A percentile compares a stretch with the other conserved stretches of the same genome.
These are phyloP conservation scores for Boletus tylopilopsis DNA, from an alignment of 768 basidiomycete genomes.

Conservation along the genomic window DNA sequence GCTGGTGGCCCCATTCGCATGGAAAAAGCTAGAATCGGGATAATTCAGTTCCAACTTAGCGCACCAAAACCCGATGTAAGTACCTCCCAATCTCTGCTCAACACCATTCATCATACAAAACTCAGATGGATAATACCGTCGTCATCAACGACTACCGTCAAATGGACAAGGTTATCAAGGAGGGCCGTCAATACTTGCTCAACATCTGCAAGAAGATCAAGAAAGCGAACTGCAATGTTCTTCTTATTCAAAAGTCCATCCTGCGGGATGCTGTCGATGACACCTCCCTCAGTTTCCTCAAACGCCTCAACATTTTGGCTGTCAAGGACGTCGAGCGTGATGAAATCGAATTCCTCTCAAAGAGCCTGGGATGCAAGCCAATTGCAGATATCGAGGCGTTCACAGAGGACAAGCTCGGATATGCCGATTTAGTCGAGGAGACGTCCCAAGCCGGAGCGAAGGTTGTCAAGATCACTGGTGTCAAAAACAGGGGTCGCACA, in stretches of 20 bases:
- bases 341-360: constrained; percentile 95
- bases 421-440: constrained; percentile 95
- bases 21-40: constrained; percentile 97
- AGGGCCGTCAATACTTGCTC: constrained; percentile 95
- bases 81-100: not conserved
- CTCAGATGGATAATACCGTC: constrained; percentile 98
- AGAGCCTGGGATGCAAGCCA: constrained; percentile 93
- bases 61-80: constrained; percentile 96
- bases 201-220: constrained; percentile 99
- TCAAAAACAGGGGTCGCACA: constrained; percentile 92
- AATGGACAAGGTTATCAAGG: constrained; percentile 99
- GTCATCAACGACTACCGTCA: constrained; percentile 99
- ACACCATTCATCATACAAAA: not conserved
- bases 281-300: constrained; percentile 94
- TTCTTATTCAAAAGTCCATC: constrained; percentile 99
- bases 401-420: constrained; percentile 96
- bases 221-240: constrained; percentile 98
- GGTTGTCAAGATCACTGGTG: constrained; percentile 91
- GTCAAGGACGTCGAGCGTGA: constrained; percentile 98
- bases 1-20: constrained; percentile 93
- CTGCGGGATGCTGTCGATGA: constrained; percentile 99
- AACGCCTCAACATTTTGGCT: constrained; percentile 92
- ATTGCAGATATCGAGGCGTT: constrained; percentile 97
- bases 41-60: constrained; percentile 97
- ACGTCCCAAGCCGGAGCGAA: constrained; percentile 75